Percentiles rank a stretch among this genome's conserved stretches.
Conservation (phyloP, 495 filamentous ascomycete species). For the Aspergillus bridgeri region DNA sequence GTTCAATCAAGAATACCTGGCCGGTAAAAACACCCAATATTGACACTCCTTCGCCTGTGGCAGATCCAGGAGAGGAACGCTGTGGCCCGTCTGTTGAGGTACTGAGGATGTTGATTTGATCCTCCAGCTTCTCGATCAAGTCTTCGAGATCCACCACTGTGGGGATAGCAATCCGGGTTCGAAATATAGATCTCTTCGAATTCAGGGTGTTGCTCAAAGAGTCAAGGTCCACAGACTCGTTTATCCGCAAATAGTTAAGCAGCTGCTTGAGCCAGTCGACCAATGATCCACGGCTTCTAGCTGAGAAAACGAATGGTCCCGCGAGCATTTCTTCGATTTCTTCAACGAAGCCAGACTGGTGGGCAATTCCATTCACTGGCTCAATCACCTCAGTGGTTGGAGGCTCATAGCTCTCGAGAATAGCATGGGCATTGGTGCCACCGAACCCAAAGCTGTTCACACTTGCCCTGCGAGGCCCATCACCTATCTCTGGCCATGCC, state of each 20-base stretch:
- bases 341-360: not conserved
- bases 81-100: slow-evolving; percentile 1
- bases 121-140: not conserved
- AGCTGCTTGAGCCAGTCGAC: not conserved
- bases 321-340: not conserved
- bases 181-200: not conserved
- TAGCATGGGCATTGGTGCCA: slow-evolving; percentile 61
- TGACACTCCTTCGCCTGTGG: not conserved
- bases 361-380: no score
- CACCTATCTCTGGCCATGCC: slow-evolving; percentile 17
- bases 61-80: slow-evolving; percentile 13
- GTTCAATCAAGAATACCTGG: not conserved
- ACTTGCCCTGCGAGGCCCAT: slow-evolving; percentile 27
- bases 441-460: slow-evolving; percentile 57
- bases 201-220: not conserved
- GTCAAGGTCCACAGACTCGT: not conserved
- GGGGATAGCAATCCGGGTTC: not conserved
- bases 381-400: not conserved
- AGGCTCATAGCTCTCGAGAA: slow-evolving; percentile 35
- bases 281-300: not conserved
- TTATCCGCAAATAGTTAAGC: not conserved
- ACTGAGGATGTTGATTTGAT: not conserved
- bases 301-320: not conserved
- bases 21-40: slow-evolving; percentile 29
- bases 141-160: not conserved